A percentile compares a stretch with the other conserved stretches of the same genome.
Conservation (phyloP, 148 eudicot species). For the Fagopyrum tataricum region DNA sequence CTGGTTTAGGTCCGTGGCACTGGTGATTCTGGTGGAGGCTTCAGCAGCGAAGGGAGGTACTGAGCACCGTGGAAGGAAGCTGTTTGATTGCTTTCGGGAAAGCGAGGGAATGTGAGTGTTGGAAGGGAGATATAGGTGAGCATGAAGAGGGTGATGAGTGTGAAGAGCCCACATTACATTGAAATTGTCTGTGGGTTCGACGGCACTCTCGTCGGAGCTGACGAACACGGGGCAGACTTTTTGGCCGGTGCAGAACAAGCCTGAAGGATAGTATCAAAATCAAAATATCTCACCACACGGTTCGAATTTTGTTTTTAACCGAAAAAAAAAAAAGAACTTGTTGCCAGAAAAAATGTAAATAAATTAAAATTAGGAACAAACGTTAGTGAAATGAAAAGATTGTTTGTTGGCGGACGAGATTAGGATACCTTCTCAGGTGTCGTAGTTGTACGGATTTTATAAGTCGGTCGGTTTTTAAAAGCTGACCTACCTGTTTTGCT, state of each 20-base stretch:
- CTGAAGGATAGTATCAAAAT: background rate
- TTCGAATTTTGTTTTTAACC: no score
- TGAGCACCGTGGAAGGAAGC: slow-evolving; percentile 16
- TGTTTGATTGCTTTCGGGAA: slow-evolving; percentile 11
- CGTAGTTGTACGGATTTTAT: no score
- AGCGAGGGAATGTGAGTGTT: slow-evolving; percentile 15
- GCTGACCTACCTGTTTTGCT: no score
- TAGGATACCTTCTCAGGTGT: no score
- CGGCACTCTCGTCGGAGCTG: background rate
- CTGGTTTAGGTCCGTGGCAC: slow-evolving; percentile 34
- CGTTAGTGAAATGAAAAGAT: no score
- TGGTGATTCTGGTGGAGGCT: slow-evolving; percentile 19
- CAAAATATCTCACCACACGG: no score
- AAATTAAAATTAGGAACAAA: no score
- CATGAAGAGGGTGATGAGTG: slow-evolving; percentile 36
- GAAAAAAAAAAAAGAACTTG: no score
- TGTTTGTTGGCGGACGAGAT: no score
- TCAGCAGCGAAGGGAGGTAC: slow-evolving; percentile 17
- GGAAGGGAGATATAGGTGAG: slow-evolving; percentile 16
- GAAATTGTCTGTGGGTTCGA: background rate
- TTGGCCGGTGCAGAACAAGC: background rate
- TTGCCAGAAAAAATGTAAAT: no score
- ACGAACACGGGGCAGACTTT: no score
- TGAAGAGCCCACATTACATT: slow-evolving; percentile 53
- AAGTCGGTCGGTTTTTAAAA: no score